A percentile compares a stretch with the other conserved stretches of the same genome.
Conservation (phyloP, 2,329 filamentous ascomycete species). For the Clarireedia monteithiana region DNA sequence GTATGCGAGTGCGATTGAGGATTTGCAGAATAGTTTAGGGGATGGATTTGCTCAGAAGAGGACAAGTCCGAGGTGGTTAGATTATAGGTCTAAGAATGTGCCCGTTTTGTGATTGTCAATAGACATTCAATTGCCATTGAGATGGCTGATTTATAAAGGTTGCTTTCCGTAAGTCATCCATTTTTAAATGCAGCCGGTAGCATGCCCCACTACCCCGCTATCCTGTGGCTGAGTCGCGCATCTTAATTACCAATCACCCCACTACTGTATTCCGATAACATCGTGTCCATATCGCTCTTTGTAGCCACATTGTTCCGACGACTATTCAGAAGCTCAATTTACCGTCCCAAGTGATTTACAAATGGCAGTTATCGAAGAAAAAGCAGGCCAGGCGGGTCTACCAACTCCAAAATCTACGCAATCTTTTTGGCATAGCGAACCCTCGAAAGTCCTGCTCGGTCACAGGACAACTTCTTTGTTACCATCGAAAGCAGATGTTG, state of each 20-base stretch:
- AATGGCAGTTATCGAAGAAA: background rate
- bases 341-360: background rate
- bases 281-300: background rate
- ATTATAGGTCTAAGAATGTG: conserved; percentile 40
- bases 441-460: conserved; percentile 55
- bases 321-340: background rate
- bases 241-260: background rate
- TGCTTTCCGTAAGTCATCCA: too few relatives aligned
- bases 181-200: too few relatives aligned
- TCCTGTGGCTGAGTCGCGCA: too few relatives aligned
- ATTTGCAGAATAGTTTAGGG: conserved; percentile 35
- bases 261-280: background rate
- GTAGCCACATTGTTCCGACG: background rate
- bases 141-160: too few relatives aligned
- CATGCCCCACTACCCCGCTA: too few relatives aligned
- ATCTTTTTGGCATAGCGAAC: conserved; percentile 69
- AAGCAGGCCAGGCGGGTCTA: conserved; percentile 31
- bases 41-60: conserved; percentile 39
- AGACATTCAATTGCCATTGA: too few relatives aligned
- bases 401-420: conserved; percentile 52
- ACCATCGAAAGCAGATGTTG: conserved; percentile 55
- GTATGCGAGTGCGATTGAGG: conserved; percentile 57
- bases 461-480: conserved; percentile 59
- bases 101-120: conserved; percentile 21
- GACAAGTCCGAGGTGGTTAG: conserved; percentile 43